Conservation (phyloP, 768 basidiomycete genomes). For the Guyanaporus albipodus region DNA sequence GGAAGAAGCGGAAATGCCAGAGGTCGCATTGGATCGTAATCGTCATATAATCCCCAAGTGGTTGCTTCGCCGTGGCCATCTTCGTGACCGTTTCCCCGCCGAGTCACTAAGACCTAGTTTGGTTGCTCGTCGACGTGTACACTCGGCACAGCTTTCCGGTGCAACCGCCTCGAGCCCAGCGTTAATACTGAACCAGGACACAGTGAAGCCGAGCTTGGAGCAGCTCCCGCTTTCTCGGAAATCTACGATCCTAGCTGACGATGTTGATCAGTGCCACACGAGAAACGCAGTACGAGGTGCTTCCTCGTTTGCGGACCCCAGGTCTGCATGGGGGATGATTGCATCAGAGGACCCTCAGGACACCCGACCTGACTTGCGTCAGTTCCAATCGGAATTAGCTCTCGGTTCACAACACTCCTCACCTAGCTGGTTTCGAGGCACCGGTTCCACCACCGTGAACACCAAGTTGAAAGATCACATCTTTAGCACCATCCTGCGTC, state of each 20-base stretch:
- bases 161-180: conserved; percentile 72
- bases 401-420: conserved; percentile 31
- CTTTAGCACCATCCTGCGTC: conserved; percentile 80
- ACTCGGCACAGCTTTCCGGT: conserved; percentile 41
- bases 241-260: conserved; percentile 34
- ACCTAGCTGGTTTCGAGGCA: conserved; percentile 74
- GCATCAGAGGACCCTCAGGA: conserved; percentile 26
- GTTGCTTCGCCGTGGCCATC: conserved; percentile 56
- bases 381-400: conserved; percentile 40
- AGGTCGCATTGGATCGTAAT: conserved; percentile 88
- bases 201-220: conserved; percentile 21
- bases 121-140: conserved; percentile 35
- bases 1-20: conserved; percentile 84
- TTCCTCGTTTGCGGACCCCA: conserved; percentile 24
- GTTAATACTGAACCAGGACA: conserved; percentile 39
- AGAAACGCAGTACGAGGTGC: conserved; percentile 30
- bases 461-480: conserved; percentile 94
- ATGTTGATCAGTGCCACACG: conserved; percentile 45
- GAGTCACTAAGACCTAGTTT: conserved; percentile 26
- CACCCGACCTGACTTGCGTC: conserved; percentile 32
- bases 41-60: conserved; percentile 97
- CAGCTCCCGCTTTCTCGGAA: conserved; percentile 43
- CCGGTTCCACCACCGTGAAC: conserved; percentile 91
- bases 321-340: conserved; percentile 14
- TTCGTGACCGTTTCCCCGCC: conserved; percentile 47